A percentile compares a stretch with the other conserved stretches of the same genome.
Evolutionary conservation across 768 basidiomycete species (phyloP).

Genomic region (Serendipita indica): DNA sequence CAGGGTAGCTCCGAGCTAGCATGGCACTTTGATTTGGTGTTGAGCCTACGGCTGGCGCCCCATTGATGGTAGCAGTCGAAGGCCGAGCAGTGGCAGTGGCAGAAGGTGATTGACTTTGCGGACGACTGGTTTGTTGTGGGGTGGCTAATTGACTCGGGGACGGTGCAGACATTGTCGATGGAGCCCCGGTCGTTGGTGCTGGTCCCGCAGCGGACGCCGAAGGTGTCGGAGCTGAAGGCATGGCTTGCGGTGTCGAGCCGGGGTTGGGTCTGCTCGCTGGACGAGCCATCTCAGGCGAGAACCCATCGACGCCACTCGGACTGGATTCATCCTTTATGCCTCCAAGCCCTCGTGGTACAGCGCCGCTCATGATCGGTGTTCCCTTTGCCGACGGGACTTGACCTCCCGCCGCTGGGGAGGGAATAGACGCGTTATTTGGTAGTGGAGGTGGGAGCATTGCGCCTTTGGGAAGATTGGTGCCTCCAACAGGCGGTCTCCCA

Average conservation of each 20-base stretch:
- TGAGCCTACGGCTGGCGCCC: neutral
- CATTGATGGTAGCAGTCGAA: neutral
- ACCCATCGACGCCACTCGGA: neutral
- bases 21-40: neutral
- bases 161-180: neutral
- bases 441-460: neutral
- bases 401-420: neutral
- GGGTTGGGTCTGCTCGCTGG: conserved; percentile 3
- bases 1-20: neutral
- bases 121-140: conserved; percentile 4
- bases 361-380: neutral
- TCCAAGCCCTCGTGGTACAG: neutral
- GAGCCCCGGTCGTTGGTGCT: neutral
- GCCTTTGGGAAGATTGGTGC: neutral
- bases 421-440: neutral
- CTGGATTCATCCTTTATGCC: neutral
- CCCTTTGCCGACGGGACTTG: neutral
- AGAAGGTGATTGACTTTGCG: conserved; percentile 1
- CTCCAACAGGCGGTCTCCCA: neutral
- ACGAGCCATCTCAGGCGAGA: neutral
- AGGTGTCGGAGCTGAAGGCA: neutral
- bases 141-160: conserved; percentile 4
- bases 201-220: neutral
- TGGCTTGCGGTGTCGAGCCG: conserved; percentile 1
- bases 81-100: neutral